Percentiles rank a stretch among this genome's conserved stretches.
Evolutionary conservation across 2,329 filamentous ascomycete species (phyloP).

Genomic region (Polytolypa hystricis): DNA sequence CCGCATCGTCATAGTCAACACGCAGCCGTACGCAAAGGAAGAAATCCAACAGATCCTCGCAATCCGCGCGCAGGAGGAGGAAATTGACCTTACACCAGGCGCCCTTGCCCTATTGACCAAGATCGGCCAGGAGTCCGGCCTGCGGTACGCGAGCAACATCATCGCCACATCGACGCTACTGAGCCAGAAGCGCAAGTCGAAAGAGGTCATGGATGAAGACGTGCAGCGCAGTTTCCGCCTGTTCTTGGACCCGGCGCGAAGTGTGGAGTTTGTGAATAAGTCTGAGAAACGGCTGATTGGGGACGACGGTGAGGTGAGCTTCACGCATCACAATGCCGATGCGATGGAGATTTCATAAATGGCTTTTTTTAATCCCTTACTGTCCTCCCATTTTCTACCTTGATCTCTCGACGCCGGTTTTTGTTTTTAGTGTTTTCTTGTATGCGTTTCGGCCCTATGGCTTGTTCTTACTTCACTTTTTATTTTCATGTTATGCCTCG

Average conservation of each 20-base stretch:
- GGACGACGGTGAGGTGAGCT: conserved; percentile 67
- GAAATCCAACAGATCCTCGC: conserved; percentile 88
- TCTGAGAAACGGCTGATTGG: conserved; percentile 91
- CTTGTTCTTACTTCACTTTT: not conserved
- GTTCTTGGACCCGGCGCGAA: conserved; percentile 82
- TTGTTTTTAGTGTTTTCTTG: conserved; percentile 10
- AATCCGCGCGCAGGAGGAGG: conserved; percentile 90
- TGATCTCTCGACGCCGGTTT: no score
- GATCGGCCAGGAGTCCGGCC: conserved; percentile 82
- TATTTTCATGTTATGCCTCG: not conserved
- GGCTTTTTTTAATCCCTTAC: no score
- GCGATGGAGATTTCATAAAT: conserved; percentile 56
- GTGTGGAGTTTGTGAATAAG: conserved; percentile 79
- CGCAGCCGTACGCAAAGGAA: conserved; percentile 67
- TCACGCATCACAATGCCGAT: conserved; percentile 49
- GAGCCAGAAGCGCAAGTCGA: conserved; percentile 70
- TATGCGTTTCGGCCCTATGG: conserved; percentile 2
- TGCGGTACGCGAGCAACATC: conserved; percentile 94
- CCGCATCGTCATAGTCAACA: conserved; percentile 91
- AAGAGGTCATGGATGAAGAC: conserved; percentile 74
- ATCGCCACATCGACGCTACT: conserved; percentile 90
- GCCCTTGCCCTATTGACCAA: conserved; percentile 89
- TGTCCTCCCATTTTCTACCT: conserved; percentile 6
- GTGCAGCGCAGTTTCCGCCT: conserved; percentile 88
- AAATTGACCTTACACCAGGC: conserved; percentile 82